These are phyloP conservation scores for Phycomyces blakesleeanus DNA, from an alignment of 192 early-diverging fungal species.

Conservation along the genomic window DNA sequence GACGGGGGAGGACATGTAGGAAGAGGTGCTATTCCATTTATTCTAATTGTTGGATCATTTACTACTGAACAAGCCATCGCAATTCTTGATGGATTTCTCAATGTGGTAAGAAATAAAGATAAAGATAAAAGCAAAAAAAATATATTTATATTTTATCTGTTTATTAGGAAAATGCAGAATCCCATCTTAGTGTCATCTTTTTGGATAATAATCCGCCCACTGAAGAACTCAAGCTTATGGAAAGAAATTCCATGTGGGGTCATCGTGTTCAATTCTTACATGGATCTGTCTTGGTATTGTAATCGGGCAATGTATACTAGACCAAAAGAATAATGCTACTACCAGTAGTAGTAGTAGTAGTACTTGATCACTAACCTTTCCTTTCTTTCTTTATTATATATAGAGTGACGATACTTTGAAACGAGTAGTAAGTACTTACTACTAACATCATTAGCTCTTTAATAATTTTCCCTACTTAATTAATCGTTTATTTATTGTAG, in stretches of 20 bases:
- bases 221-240: conserved; percentile 38
- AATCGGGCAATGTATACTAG: no score
- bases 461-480: no score
- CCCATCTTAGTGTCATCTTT: conserved; percentile 40
- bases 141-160: not conserved
- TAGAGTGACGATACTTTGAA: conserved; percentile 13
- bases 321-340: no score
- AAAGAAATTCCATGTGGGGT: conserved; percentile 33
- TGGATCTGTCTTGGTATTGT: conserved; percentile 24
- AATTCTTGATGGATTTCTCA: conserved; percentile 42
- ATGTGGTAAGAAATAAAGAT: conserved; percentile 21
- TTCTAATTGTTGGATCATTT: conserved; percentile 43
- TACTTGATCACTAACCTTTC: no score
- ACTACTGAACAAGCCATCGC: conserved; percentile 35
- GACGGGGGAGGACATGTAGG: conserved; percentile 19
- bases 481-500: conserved; percentile 11
- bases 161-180: conserved; percentile 8
- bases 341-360: no score
- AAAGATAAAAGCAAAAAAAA: not conserved
- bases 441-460: no score
- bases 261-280: conserved; percentile 29
- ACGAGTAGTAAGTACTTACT: conserved; percentile 1
- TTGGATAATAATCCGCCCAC: conserved; percentile 40
- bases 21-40: conserved; percentile 24
- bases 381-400: not conserved